Evolutionary conservation across 164 flowering plant genomes (phyloP).

Genomic region (Cinnamomum chago): DNA sequence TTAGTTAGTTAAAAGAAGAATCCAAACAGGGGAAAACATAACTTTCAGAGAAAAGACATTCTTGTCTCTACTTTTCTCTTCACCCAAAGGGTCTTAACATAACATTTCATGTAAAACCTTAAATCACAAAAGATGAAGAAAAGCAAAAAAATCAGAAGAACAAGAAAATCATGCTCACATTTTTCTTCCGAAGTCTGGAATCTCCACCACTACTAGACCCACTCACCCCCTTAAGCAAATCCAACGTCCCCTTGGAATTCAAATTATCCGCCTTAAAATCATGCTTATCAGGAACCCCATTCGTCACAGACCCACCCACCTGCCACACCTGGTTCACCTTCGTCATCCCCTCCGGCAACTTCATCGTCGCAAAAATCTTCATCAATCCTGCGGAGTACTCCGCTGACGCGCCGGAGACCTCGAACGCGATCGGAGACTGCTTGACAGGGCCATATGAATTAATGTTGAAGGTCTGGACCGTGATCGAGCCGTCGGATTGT

Average conservation of each 20-base stretch:
- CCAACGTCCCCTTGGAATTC: slow-evolving; percentile 36
- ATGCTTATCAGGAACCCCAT: slow-evolving; percentile 39
- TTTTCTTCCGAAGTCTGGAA: neutral
- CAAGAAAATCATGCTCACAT: neutral
- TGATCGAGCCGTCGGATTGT: slow-evolving; percentile 22
- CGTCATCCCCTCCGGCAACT: slow-evolving; percentile 24
- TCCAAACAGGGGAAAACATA: too few species aligned
- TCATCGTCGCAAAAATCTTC: slow-evolving; percentile 41
- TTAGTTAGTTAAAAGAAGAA: too few species aligned
- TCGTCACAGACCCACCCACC: slow-evolving; percentile 48
- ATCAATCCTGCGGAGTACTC: slow-evolving; percentile 30
- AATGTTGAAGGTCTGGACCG: slow-evolving; percentile 35
- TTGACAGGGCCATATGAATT: slow-evolving; percentile 18
- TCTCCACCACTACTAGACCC: neutral
- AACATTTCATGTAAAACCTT: too few species aligned
- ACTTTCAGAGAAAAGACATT: too few species aligned
- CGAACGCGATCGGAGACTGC: slow-evolving; percentile 23
- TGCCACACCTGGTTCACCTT: slow-evolving; percentile 82
- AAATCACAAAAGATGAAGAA: too few species aligned
- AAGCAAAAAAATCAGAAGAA: too few species aligned
- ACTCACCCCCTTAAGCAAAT: slow-evolving; percentile 28
- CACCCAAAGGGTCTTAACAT: too few species aligned
- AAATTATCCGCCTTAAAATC: slow-evolving; percentile 33
- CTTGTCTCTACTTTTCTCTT: too few species aligned
- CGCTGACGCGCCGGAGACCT: slow-evolving; percentile 25